Evolutionary conservation across 1,284 basidiomycete genomes (phyloP), one percentile per base, ranked within the genome.

Genomic region (Cryptococcus sp.): DNA sequence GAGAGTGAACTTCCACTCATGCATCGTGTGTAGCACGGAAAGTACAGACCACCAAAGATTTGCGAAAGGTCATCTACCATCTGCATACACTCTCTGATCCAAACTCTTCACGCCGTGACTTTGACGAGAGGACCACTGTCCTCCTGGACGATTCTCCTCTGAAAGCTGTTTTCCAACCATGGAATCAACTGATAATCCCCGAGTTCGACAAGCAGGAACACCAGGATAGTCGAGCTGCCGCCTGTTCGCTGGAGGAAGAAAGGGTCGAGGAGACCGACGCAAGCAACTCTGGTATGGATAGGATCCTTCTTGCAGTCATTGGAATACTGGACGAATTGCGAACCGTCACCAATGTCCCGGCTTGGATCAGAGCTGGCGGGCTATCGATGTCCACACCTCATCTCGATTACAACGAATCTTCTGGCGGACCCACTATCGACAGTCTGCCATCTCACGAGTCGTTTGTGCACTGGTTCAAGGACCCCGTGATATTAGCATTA

Each of bases 81-180:
- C 57, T 74, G 11, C 34, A 29, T 8, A 3, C 38, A 15, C 22
- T 43, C 23, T 10, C 40, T 37, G 39, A 51, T 7, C 19, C 40
- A 25, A 2, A 17, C 29, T 3, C 52, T 47, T 19, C 54, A 2
- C 46, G 43, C 5, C 29, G 29, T 34, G 19, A 45, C 11, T 73
- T 66, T 45, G 66, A 69, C 50, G 67, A 72, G 48, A 54, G 55
- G 34, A 68, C 60, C 16, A 68, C 65, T 4, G 56, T 79, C 15
- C 64, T 79, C 0, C 62, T 79, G 2, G 77, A 79, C 57, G 77
- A 79, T 53, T 76, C 75, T 11, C 74, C 75, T 0, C 57, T 74
- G 37, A 79, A 79, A 66, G 74, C 70, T 2, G 63, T 76, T 7
- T 63, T 67, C 48, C 76, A 79, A 54, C 77, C 77, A 3, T 79